Base-by-base conservation (phyloP, 305 asterid genomes). In the Solanum hybrid region DNA sequence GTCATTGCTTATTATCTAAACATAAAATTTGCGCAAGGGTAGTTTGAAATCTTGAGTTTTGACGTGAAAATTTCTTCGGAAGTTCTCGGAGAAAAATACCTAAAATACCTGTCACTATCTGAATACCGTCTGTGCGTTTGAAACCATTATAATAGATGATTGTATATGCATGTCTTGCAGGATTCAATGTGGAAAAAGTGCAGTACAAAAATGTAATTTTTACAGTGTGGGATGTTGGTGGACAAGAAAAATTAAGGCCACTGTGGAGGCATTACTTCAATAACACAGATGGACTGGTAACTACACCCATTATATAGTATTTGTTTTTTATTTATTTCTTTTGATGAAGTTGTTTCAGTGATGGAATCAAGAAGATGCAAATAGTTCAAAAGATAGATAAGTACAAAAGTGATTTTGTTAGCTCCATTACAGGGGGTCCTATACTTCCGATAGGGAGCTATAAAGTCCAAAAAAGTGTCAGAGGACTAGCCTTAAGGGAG, bases 151-250 rank as follows among this genome's bases (percentile, higher is more conserved):
- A 26, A 60, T 22, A 56, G 88, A 31, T 90, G 89, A 90, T 91
- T 86, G 22, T 91, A 32, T 38, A 11, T 69, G 91, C 72, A 77
- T 92, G 72, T 29, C 88, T 32, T 93, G 93, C 96, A 97, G 99
- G 99, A 80, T 97, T 97, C 93, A 97, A 97, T 89, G 99, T 97
- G 71, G 99, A 97, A 94, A 97, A 97, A 94, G 98, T 97, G 92
- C 99, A 97, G 90, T 97, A 97, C 90, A 97, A 97, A 91, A 97
- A 97, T 91, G 99, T 96, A 86, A 89, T 96, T 73, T 97, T 97
- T 92, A 97, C 99, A 17, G 99, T 97, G 90, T 96, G 99, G 99
- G 99, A 97, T 95, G 99, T 97, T 78, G 99, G 99, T 35, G 99
- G 99, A 10, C 99, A 97, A 91, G 99, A 96, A 92, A 97, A 96